Conservation (phyloP, 1,284 basidiomycete species). For the Apiotrichum laibachii region DNA sequence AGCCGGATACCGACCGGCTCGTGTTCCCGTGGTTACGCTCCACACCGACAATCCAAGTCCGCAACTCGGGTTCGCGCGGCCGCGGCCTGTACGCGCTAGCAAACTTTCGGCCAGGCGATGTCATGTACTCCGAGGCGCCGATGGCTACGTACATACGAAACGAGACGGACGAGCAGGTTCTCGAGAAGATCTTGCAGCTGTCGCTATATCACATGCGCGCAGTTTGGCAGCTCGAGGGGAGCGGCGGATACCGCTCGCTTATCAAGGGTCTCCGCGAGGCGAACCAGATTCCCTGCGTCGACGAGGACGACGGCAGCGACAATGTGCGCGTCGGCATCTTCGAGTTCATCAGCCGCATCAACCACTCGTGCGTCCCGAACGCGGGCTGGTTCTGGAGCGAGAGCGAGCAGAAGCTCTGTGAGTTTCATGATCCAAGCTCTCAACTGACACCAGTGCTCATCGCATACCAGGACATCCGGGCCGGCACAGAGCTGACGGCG, state of each 20-base stretch:
- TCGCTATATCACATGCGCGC: neutral
- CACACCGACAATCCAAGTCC: neutral
- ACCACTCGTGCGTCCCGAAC: conserved; percentile 32
- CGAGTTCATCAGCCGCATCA: conserved; percentile 23
- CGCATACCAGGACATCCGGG: conserved; percentile 15
- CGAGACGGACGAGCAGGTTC: neutral
- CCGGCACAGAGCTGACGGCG: conserved; percentile 22
- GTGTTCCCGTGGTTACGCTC: too few relatives aligned
- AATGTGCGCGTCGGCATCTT: conserved; percentile 20
- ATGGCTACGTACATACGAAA: neutral
- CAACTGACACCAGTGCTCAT: conserved; percentile 14
- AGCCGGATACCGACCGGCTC: too few relatives aligned
- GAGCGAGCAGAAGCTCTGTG: conserved; percentile 14
- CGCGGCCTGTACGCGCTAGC: neutral
- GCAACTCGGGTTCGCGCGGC: neutral
- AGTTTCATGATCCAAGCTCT: neutral
- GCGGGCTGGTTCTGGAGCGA: conserved; percentile 29
- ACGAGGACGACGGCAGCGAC: neutral
- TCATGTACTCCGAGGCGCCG: neutral
- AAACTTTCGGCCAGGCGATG: neutral
- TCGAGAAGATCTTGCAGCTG: neutral
- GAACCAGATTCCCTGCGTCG: conserved; percentile 11
- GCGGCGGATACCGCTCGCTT: neutral
- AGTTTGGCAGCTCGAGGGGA: neutral
- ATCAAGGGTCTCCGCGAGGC: conserved; percentile 4